Evolutionary conservation across 2,329 filamentous ascomycete genomes (phyloP).

Genomic region (Sodiomyces alkalinus): DNA sequence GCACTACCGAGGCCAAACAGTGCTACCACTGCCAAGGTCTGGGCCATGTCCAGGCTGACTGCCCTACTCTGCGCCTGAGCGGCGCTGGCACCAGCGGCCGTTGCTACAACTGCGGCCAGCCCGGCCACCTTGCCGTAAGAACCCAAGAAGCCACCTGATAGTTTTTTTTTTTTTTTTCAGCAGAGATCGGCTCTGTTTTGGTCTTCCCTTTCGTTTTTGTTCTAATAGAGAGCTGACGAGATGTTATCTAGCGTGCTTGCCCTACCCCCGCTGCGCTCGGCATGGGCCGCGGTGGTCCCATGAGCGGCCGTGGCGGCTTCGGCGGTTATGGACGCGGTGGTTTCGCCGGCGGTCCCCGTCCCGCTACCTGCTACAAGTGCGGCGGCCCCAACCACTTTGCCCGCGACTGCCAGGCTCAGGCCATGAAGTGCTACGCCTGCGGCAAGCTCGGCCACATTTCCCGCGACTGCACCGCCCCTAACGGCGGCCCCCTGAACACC

Average conservation of each 20-base stretch:
- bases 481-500: constrained; percentile 88
- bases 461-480: constrained; percentile 86
- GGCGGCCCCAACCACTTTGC: constrained; percentile 94
- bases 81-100: constrained; percentile 68
- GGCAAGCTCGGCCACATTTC: constrained; percentile 89
- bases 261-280: constrained; percentile 51
- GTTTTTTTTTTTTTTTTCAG: no score
- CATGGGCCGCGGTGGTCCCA: constrained; percentile 50
- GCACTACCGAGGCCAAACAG: constrained; percentile 97
- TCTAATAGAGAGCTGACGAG: constrained; percentile 4
- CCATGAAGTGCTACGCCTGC: constrained; percentile 97
- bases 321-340: constrained; percentile 57
- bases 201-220: no score
- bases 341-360: constrained; percentile 53
- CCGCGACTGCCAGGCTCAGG: constrained; percentile 93
- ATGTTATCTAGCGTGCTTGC: constrained; percentile 53
- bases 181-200: no score
- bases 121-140: constrained; percentile 79
- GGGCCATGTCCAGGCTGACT: constrained; percentile 96
- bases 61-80: constrained; percentile 86
- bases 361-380: constrained; percentile 61
- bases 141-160: constrained; percentile 2
- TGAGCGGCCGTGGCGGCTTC: constrained; percentile 57
- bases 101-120: constrained; percentile 93
- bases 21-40: constrained; percentile 99